Percentiles rank a stretch among this genome's conserved stretches.
These are phyloP conservation scores for Eucommia ulmoides DNA, from an alignment of 257 asterid genomes.

Conservation along the genomic window DNA sequence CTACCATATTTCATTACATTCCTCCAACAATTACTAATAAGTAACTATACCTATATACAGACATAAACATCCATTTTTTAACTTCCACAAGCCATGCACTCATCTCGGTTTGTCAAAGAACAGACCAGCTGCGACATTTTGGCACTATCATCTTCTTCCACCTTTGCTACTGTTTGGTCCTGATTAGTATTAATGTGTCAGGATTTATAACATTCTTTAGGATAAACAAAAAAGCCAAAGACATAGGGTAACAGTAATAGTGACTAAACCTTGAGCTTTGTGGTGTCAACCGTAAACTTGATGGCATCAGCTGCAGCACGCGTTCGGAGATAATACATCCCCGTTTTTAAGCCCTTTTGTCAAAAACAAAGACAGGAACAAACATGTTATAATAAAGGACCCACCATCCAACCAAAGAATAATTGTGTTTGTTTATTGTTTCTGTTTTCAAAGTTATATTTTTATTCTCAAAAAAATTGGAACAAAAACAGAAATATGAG, in stretches of 20 bases:
- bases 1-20: too few species aligned
- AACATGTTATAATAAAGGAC: not conserved
- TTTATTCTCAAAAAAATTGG: too few species aligned
- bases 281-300: constrained; percentile 82
- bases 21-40: too few species aligned
- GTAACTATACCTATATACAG: too few species aligned
- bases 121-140: constrained; percentile 80
- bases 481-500: too few species aligned
- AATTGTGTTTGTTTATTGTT: not conserved
- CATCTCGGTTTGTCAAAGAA: constrained; percentile 70
- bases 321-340: constrained; percentile 85
- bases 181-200: constrained; percentile 2
- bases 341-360: constrained; percentile 81
- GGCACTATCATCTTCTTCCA: constrained; percentile 31
- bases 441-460: not conserved
- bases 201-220: not conserved
- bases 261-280: constrained; percentile 44
- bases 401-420: not conserved
- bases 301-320: constrained; percentile 97
- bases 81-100: constrained; percentile 87
- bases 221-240: not conserved
- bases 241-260: not conserved
- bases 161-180: constrained; percentile 21
- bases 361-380: constrained; percentile 1
- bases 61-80: too few species aligned